Base-by-base conservation (phyloP, 768 basidiomycete species). In the Mycena kentingensis region DNA sequence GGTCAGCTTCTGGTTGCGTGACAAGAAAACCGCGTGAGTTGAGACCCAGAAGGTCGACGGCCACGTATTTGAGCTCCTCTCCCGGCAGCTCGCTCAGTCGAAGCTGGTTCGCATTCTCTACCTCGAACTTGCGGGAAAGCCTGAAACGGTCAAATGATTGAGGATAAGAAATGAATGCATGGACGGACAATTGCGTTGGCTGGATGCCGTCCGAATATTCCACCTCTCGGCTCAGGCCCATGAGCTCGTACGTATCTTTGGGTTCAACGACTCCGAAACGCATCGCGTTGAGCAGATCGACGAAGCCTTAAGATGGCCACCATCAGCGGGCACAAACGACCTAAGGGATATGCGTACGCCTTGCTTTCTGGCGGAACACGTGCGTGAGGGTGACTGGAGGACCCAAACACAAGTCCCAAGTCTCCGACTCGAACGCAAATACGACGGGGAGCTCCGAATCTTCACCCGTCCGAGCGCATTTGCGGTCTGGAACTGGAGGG, bases 331-430 rank as follows among this genome's bases (percentile, higher is more conserved):
- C 26, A 24, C 28, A 21, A 24, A 45, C 26, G 5, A 27, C 38
- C 21, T 16, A 31, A 38, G 29, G 3, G 11, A 34, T 26, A 16
- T 6, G 54, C 64, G 31, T 46, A 84, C 87, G 67, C 76, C 89
- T 84, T 57, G 93, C 91, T 62, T 87, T 92, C 66, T 95, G 93
- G 31, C 93, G 77, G 73, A 94, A 96, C 6, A 96, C 93, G 52
- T 80, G 82, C 1, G 79, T 86, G 24, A 96, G 68, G 15, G 70
- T 70, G 42, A 83, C 61, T n/a, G 79, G 78, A 13, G 54, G 63
- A 5, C 76, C 78, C 22, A 96, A 79, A 57, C 89, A 87, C 24
- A 69, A 64, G 18, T 71, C 62, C 93, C 93, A 96, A n/a, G 77
- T 73, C 13, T 77, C 58, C 0, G 93, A 86, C 49, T 95, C 90